These are phyloP conservation scores for Neurospora intermedia DNA, from an alignment of 495 filamentous ascomycete species.

Conservation along the genomic window DNA sequence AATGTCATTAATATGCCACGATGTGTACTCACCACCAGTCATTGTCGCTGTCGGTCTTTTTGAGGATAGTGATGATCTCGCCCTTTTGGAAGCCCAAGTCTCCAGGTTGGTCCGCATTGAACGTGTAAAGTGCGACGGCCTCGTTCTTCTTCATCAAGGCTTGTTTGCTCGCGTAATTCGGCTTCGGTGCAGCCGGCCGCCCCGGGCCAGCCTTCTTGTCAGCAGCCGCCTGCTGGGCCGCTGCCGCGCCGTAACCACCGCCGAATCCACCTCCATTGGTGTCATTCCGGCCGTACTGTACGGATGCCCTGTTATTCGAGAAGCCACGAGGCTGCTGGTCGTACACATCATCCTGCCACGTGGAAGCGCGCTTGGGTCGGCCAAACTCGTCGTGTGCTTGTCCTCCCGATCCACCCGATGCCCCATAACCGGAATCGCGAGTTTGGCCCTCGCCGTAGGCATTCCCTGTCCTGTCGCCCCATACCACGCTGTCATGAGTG, in stretches of 20 bases:
- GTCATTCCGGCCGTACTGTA: constrained; percentile 9
- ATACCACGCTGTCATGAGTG: constrained; percentile 79
- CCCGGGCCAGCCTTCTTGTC: constrained; percentile 40
- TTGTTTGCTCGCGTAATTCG: constrained; percentile 59
- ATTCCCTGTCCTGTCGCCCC: constrained; percentile 69
- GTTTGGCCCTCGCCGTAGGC: constrained; percentile 67
- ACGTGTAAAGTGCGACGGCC: constrained; percentile 81
- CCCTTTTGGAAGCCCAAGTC: constrained; percentile 96
- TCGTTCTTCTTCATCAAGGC: constrained; percentile 65
- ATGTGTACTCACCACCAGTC: constrained; percentile 69
- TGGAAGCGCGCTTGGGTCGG: constrained; percentile 55
- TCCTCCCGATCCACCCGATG: constrained; percentile 26
- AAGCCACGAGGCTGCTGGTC: constrained; percentile 45
- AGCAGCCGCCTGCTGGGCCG: constrained; percentile 17
- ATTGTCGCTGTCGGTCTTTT: constrained; percentile 82
- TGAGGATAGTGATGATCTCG: constrained; percentile 91
- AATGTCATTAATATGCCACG: not conserved
- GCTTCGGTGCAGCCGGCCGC: constrained; percentile 79
- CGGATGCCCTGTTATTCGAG: constrained; percentile 7
- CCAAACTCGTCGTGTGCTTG: constrained; percentile 34
- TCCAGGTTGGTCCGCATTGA: constrained; percentile 86
- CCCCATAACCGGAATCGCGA: constrained; percentile 36
- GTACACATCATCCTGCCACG: constrained; percentile 86
- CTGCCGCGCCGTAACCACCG: constrained; percentile 26
- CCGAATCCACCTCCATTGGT: constrained; percentile 40